A percentile compares a stretch with the other conserved stretches of the same genome.
These are phyloP conservation scores for Hirschfeldia incana DNA, from an alignment of 345 rosid genomes.

Conservation along the genomic window DNA sequence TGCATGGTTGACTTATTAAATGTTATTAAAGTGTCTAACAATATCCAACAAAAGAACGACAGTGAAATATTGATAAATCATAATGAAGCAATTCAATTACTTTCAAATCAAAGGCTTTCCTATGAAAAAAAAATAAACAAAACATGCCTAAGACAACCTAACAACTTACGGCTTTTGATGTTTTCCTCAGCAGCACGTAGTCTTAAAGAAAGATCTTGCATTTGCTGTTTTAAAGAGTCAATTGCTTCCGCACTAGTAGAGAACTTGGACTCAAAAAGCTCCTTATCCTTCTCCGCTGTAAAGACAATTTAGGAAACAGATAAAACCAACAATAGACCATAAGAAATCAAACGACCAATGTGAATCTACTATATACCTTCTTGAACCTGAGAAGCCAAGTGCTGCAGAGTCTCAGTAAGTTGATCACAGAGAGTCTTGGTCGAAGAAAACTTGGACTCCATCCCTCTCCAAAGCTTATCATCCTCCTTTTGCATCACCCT, in stretches of 20 bases:
- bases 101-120: background rate
- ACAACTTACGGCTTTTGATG: slow-evolving; percentile 56
- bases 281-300: slow-evolving; percentile 62
- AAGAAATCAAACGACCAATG: background rate
- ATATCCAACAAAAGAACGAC: background rate
- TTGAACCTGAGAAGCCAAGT: slow-evolving; percentile 75
- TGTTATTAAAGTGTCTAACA: background rate
- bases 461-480: slow-evolving; percentile 90
- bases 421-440: slow-evolving; percentile 81
- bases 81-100: slow-evolving; percentile 3
- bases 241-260: slow-evolving; percentile 28
- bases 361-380: slow-evolving; percentile 49
- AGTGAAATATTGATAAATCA: background rate
- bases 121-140: background rate
- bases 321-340: background rate
- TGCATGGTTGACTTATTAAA: slow-evolving; percentile 38
- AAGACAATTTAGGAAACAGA: slow-evolving; percentile 28
- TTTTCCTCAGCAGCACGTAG: slow-evolving; percentile 55
- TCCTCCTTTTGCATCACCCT: slow-evolving; percentile 87
- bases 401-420: slow-evolving; percentile 80
- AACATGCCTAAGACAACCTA: slow-evolving; percentile 3
- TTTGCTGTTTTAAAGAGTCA: slow-evolving; percentile 32
- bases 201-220: slow-evolving; percentile 27
- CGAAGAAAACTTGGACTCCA: slow-evolving; percentile 84
- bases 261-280: slow-evolving; percentile 25